Base-by-base conservation (phyloP, 2,329 filamentous ascomycete species). In the Fusarium sacchari region DNA sequence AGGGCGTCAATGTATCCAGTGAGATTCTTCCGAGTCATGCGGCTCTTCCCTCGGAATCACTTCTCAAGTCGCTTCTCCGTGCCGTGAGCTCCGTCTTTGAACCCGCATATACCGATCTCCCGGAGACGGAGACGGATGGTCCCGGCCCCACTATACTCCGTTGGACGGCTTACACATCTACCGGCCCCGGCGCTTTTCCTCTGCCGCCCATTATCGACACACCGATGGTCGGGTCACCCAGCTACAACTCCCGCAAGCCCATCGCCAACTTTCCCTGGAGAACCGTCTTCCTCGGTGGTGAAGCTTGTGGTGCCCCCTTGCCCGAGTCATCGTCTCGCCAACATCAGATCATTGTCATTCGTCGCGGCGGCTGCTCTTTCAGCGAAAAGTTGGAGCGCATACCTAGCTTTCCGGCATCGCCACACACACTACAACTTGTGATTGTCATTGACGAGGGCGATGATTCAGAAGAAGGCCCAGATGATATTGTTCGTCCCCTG, bases 331-430 rank as follows among this genome's bases (percentile, higher is more conserved):
- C 85, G 1, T 82, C 87, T 6, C 85, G 85, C 34, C 82, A 85
- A 50, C 86, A 97, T 82, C 92, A 97, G 58, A 86, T 98, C 67
- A 91, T 99, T 67, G 89, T 97, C 56, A 87, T 98, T 76, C 91
- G 89, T 34, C 91, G 96, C 11, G 96, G 96, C 43, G 91, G 90
- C 2, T 99, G 96, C 83, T 92, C 89, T 30, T 98, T 98, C 81
- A 92, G 89, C 40, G 84, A 92, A 34, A 99, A 99, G 81, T 84
- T 98, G 2, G 87, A 88, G 58, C 95, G 94, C 73, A 95, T 98
- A n/a, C 95, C 96, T 2, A 89, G 90, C 15, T 96, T 92, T 79
- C 86, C 90, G 3, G 91, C 93, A 0, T 85, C 86, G 1, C 80
- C 85, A 1, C 80, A 82, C 7, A 87, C 91, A 2, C 84, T 98